Base-by-base conservation (phyloP, 2,329 filamentous ascomycete genomes). In the Alternaria incomplexa region DNA sequence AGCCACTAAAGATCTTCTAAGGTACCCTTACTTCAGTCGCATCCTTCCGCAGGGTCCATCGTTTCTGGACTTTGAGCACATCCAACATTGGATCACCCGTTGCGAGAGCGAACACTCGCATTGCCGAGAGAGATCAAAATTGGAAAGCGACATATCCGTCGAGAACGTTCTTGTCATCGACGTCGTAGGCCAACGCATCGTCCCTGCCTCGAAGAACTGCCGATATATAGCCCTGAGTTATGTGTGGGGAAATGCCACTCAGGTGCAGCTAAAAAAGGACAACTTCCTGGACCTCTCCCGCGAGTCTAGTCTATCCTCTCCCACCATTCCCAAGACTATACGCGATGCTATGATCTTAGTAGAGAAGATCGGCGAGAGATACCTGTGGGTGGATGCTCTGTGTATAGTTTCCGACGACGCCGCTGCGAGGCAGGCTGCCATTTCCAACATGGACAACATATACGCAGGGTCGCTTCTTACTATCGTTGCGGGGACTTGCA, bases 391-490 rank as follows among this genome's bases (percentile, higher is more conserved):
- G 0, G 52, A 45, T n/a, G 23, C 13, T 8, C 25, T 55, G 3
- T 28, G 52, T 8, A 55, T 55, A 10, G 26, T 55, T 0, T 55
- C 36, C n/a, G 52, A 45, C 3, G 22, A 55, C 2, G n/a, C 13
- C 6, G 15, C n/a, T 13, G 6, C 6, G 1, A 25, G 23, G 15
- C n/a, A 55, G 1, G 15, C n/a, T 1, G 15, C 8, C 0, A 55
- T 44, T 2, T 20, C 23, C 2, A 26, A 12, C n/a, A 44, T 54
- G 32, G 20, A 43, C n/a, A 32, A 17, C 22, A 26, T 54, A 1
- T 54, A 43, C 2, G 2, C 32, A 0, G 13, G 17, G 12, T 25
- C 20, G 0, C 0, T n/a, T 0, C 22, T 44, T 17, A 44, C 51
- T 3, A 1, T 43, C 10, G 32, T 43, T 15, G 32, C 30, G 22